Conservation (phyloP, 768 basidiomycete species). For the Rhodotorula paludigena region DNA sequence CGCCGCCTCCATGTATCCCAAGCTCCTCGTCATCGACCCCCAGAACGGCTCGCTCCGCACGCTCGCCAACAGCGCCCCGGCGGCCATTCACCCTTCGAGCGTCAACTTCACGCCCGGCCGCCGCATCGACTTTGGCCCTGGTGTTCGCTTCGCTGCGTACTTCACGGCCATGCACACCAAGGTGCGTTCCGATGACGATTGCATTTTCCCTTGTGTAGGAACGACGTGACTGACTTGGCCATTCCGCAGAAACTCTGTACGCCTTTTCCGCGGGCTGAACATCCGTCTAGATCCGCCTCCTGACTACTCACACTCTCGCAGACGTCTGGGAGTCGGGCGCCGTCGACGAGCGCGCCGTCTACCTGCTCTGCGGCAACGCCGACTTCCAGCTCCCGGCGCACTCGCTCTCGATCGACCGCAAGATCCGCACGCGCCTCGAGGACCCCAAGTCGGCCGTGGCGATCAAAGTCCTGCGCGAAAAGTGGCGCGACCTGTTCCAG, state of each 20-base stretch:
- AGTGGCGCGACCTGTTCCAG: constrained; percentile 33
- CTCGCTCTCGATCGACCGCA: constrained; percentile 73
- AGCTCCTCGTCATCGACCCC: constrained; percentile 68
- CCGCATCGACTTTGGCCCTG: constrained; percentile 59
- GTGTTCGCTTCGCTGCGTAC: constrained; percentile 54
- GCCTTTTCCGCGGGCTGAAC: no score
- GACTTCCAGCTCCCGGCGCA: constrained; percentile 81
- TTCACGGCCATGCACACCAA: constrained; percentile 72
- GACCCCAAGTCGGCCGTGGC: constrained; percentile 69
- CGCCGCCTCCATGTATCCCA: constrained; percentile 82
- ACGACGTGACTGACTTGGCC: no score
- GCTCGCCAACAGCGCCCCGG: constrained; percentile 71
- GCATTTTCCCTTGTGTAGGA: no score
- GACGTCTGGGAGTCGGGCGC: constrained; percentile 83
- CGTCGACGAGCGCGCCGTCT: constrained; percentile 71
- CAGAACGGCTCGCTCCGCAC: constrained; percentile 65
- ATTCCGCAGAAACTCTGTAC: no score
- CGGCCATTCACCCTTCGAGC: constrained; percentile 81
- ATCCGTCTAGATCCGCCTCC: no score
- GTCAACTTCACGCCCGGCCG: constrained; percentile 71
- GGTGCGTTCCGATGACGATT: constrained; percentile 51
- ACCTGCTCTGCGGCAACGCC: constrained; percentile 80
- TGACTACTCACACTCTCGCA: no score
- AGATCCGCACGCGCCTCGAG: constrained; percentile 64
- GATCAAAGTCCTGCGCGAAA: constrained; percentile 66